Evolutionary conservation across 31 red algal genomes (phyloP).

Genomic region (Asparagopsis taxiformis): DNA sequence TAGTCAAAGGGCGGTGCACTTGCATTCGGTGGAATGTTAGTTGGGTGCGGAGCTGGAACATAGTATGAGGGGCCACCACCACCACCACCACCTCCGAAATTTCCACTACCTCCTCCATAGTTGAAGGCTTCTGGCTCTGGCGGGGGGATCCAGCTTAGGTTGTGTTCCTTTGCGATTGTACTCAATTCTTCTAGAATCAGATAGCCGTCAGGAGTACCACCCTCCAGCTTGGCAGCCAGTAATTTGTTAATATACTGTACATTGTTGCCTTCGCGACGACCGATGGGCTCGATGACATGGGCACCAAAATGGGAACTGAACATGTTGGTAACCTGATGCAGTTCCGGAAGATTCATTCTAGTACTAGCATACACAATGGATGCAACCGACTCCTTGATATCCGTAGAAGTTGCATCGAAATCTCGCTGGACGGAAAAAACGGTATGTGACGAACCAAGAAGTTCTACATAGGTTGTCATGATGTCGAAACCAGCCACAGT

Average conservation of each 20-base stretch:
- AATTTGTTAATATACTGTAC: conserved; percentile 40
- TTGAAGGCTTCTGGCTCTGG: conserved; percentile 38
- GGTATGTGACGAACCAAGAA: conserved; percentile 22
- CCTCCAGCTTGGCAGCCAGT: conserved; percentile 22
- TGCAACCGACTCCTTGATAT: conserved; percentile 44
- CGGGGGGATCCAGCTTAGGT: conserved; percentile 42
- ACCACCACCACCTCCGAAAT: too few species aligned
- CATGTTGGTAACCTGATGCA: conserved; percentile 21
- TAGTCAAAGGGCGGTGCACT: conserved; percentile 12
- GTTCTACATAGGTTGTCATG: conserved; percentile 35
- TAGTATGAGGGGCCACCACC: neutral
- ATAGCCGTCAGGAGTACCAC: conserved; percentile 36
- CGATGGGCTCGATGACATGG: conserved; percentile 38
- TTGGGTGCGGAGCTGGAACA: conserved; percentile 13
- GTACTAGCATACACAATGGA: conserved; percentile 43
- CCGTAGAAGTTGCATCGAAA: conserved; percentile 23
- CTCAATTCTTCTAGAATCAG: conserved; percentile 29
- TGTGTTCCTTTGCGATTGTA: conserved; percentile 29
- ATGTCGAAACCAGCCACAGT: conserved; percentile 38
- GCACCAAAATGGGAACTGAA: conserved; percentile 45
- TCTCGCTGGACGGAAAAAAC: conserved; percentile 25
- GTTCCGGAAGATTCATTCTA: conserved; percentile 36
- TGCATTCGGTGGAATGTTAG: conserved; percentile 28
- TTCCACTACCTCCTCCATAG: neutral
- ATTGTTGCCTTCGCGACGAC: conserved; percentile 10